A percentile compares a stretch with the other conserved stretches of the same genome.
These are phyloP conservation scores for Xylaria venustula DNA, from an alignment of 495 filamentous ascomycete species.

Conservation along the genomic window DNA sequence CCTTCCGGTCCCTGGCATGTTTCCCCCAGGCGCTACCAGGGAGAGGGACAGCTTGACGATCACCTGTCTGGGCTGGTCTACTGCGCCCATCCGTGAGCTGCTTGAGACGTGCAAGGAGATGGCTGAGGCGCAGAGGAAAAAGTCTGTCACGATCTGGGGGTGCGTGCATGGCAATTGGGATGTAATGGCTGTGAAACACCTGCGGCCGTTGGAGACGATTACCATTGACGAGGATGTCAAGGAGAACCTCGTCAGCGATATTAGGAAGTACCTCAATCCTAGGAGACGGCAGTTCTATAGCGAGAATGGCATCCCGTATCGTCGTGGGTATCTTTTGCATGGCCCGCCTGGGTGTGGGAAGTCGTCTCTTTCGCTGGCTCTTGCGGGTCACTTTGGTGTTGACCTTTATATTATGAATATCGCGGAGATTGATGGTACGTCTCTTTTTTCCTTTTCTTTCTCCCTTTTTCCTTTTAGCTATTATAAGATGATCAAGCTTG, in stretches of 20 bases:
- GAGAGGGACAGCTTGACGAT: slow-evolving; percentile 38
- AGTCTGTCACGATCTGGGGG: slow-evolving; percentile 31
- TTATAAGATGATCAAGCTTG: too few relatives aligned
- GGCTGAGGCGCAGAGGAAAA: slow-evolving; percentile 35
- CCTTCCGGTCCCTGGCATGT: neutral
- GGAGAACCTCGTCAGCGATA: slow-evolving; percentile 60
- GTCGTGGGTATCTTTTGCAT: slow-evolving; percentile 78
- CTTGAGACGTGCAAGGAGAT: slow-evolving; percentile 35
- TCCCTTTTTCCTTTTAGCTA: too few relatives aligned
- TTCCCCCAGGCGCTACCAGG: slow-evolving; percentile 27
- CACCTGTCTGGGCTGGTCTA: slow-evolving; percentile 38
- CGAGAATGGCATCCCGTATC: slow-evolving; percentile 58
- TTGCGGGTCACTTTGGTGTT: slow-evolving; percentile 56
- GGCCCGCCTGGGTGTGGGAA: slow-evolving; percentile 72
- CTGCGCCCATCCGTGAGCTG: slow-evolving; percentile 36
- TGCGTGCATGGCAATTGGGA: neutral
- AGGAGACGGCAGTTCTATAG: slow-evolving; percentile 64
- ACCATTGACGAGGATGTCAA: slow-evolving; percentile 66
- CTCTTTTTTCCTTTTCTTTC: too few relatives aligned
- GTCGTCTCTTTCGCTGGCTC: slow-evolving; percentile 45
- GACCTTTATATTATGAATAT: slow-evolving; percentile 55
- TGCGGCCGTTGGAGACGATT: slow-evolving; percentile 66
- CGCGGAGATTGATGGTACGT: slow-evolving; percentile 41
- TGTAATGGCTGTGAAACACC: slow-evolving; percentile 1
- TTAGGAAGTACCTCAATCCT: slow-evolving; percentile 74